Evolutionary conservation across 805 yeast species (phyloP), one percentile per base, ranked within the genome.

Genomic region (Yarrowia deformans): DNA sequence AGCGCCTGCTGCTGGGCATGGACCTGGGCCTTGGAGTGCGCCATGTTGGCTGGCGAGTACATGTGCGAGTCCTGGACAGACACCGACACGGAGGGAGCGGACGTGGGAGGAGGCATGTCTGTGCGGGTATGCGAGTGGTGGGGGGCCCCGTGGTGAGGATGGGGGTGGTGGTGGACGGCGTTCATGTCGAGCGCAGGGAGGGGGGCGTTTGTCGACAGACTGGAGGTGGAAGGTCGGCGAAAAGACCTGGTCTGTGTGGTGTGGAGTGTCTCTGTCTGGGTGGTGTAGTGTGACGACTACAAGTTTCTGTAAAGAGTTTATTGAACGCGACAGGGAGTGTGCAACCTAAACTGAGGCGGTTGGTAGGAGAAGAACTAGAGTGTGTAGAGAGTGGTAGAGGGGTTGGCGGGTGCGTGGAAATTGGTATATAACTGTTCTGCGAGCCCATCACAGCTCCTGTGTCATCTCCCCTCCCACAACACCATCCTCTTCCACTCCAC

Each of bases 1-100:
- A 61, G 45, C 32, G 67, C 67, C 55, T 61, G 67, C 23, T 45
- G 55, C 52, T 61, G 67, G 9, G 67, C 67, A 23, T 63, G 68
- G 37, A 49, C 68, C 39, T 63, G 68, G 55, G 68, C 68, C 68
- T 63, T 60, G 32, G 66, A 60, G 66, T 32, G 52, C 32, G 45
- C 63, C 63, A 56, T 40, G 63, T 23, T 39, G 7, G 63, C 34
- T 7, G 63, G 48, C 45, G 63, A 13, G 32, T 39, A 56, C 49
- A 56, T 29, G 12, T 56, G 64, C 16, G 49, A 34, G 64, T 56
- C 64, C 9, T n/a, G 2, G 8, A 56, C 64, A 6, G 64, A 18
- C 32, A 19, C 29, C 5, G 39, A 7, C 18, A 23, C 29, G 29
- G 52, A 16, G 23, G 49, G 32, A 34, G 48, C 32, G 48, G 63